Conservation (phyloP, 345 rosid genomes). For the Streptanthus diversifolius region DNA sequence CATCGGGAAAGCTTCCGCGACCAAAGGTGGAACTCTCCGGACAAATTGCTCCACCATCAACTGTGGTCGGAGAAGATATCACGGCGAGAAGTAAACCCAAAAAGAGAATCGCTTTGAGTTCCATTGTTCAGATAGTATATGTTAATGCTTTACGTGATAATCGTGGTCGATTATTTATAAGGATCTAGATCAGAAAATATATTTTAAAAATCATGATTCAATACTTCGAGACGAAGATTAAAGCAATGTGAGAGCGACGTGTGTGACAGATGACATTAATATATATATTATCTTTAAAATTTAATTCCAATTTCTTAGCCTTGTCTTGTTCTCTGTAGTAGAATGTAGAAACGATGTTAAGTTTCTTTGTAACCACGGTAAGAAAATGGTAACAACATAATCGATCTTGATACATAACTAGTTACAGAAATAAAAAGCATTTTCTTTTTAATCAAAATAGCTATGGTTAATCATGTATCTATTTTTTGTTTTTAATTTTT, state of each 20-base stretch:
- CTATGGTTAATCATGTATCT: not conserved
- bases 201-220: not conserved
- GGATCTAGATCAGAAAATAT: not conserved
- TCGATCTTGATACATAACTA: not conserved
- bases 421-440: not conserved
- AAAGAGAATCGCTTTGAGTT: constrained; percentile 23
- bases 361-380: not conserved
- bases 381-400: not conserved
- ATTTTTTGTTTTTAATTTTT: not conserved
- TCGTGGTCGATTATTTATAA: constrained; percentile 30
- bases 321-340: not conserved
- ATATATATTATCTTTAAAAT: not conserved
- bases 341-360: not conserved
- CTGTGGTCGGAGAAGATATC: constrained; percentile 14
- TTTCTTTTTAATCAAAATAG: not conserved
- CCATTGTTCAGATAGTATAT: not conserved
- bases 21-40: constrained; percentile 25
- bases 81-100: constrained; percentile 22
- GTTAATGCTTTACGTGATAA: not conserved
- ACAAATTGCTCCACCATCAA: constrained; percentile 14
- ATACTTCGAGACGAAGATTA: constrained; percentile 37
- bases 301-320: constrained; percentile 6
- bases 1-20: constrained; percentile 35
- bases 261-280: not conserved
- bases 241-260: constrained; percentile 26